phyloP scores from a whole-genome alignment of 306 rosid genomes.

The Pachyrhizus erosus region DNA sequence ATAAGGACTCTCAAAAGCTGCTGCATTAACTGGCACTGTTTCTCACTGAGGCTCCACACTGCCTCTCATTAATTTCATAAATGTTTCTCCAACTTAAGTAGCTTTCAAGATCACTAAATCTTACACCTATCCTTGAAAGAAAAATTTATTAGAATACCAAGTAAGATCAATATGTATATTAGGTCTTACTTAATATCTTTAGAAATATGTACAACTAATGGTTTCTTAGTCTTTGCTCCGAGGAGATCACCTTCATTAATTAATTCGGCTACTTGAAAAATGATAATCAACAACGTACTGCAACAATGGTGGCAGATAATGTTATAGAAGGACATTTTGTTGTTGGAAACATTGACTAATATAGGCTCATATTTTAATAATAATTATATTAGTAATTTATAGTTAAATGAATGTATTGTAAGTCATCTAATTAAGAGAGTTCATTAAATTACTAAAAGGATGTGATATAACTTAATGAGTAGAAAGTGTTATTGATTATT shows the following conservation, averaged over 20 bases:
- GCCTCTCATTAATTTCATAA: neutral
- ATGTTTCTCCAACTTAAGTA: constrained; percentile 1
- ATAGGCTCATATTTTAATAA: neutral
- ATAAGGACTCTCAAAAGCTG: neutral
- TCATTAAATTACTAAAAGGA: too few relatives aligned
- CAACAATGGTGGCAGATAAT: neutral
- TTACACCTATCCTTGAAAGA: neutral
- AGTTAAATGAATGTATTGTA: neutral
- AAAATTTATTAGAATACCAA: neutral
- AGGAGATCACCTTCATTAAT: neutral
- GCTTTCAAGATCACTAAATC: neutral
- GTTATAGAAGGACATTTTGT: neutral
- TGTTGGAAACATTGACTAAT: neutral
- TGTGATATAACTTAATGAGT: too few relatives aligned
- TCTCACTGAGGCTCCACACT: neutral
- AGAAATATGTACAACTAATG: neutral
- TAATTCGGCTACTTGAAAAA: neutral
- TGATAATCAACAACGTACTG: neutral
- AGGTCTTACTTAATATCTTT: neutral
- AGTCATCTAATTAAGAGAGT: neutral
- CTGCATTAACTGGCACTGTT: neutral
- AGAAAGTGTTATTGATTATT: too few relatives aligned
- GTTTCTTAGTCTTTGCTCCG: neutral
- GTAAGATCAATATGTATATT: neutral
- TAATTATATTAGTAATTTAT: neutral